Percentiles rank a stretch among this genome's conserved stretches.
Evolutionary conservation across 1,284 basidiomycete species (phyloP).

Genomic region (Ceratobasidium sp.): DNA sequence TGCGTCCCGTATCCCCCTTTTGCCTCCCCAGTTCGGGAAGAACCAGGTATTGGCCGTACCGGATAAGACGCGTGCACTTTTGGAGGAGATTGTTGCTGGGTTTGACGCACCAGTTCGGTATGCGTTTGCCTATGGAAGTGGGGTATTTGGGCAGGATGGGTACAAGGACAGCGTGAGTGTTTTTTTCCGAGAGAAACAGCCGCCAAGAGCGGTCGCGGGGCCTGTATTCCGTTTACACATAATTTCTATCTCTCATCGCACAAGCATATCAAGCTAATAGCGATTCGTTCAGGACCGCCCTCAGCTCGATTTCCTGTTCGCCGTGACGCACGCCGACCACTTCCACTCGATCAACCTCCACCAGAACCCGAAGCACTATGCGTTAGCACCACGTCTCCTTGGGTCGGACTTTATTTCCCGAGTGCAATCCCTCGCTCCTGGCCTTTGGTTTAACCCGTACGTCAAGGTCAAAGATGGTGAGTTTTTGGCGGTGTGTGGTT

Average conservation of each 20-base stretch:
- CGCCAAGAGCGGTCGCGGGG: conserved; percentile 52
- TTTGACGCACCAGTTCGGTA: conserved; percentile 91
- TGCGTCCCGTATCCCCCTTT: conserved; percentile 49
- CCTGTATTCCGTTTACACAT: not conserved
- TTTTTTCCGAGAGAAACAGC: conserved; percentile 41
- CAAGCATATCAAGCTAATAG: conserved; percentile 19
- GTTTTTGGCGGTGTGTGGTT: not conserved
- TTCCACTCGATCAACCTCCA: conserved; percentile 97
- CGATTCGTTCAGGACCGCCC: conserved; percentile 58
- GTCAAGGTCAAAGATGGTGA: conserved; percentile 56
- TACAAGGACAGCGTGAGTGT: conserved; percentile 58
- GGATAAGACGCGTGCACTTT: conserved; percentile 77
- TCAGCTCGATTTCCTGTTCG: conserved; percentile 96
- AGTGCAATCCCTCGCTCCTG: conserved; percentile 84
- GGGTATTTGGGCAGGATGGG: conserved; percentile 89
- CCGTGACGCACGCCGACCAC: conserved; percentile 88
- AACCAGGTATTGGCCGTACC: conserved; percentile 83
- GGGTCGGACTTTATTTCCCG: conserved; percentile 81
- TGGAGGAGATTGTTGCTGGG: conserved; percentile 76
- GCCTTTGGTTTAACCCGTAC: conserved; percentile 95
- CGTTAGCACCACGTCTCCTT: conserved; percentile 80
- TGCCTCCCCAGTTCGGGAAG: conserved; percentile 78
- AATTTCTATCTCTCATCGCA: not conserved
- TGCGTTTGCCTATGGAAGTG: conserved; percentile 95
- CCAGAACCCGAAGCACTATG: conserved; percentile 91